Conservation (phyloP, 768 basidiomycete genomes). For the Agaricus blazei region DNA sequence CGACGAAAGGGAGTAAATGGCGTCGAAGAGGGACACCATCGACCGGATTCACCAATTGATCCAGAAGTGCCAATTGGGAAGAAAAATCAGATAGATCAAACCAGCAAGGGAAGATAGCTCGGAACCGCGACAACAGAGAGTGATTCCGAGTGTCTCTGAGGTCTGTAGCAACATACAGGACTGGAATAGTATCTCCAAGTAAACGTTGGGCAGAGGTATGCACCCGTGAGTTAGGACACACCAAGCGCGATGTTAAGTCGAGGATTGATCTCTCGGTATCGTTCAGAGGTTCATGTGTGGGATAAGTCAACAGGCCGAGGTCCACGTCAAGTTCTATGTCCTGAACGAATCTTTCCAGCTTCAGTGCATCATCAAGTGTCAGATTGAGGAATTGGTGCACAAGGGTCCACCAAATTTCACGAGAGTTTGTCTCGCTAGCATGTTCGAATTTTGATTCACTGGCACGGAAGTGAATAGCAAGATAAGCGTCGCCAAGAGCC, state of each 20-base stretch:
- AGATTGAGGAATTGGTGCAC: slow-evolving; percentile 44
- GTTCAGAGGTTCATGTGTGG: background rate
- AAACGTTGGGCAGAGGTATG: no score
- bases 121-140: slow-evolving; percentile 19
- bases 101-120: slow-evolving; percentile 21
- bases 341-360: slow-evolving; percentile 13
- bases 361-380: slow-evolving; percentile 25
- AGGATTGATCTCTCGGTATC: background rate
- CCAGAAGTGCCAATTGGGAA: slow-evolving; percentile 13
- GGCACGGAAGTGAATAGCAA: slow-evolving; percentile 64
- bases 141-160: slow-evolving; percentile 18
- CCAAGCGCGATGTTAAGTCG: background rate
- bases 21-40: slow-evolving; percentile 19
- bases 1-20: slow-evolving; percentile 55
- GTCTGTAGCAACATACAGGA: slow-evolving; percentile 22
- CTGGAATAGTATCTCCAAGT: slow-evolving; percentile 11
- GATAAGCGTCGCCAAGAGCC: slow-evolving; percentile 41
- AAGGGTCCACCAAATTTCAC: slow-evolving; percentile 53
- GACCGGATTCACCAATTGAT: slow-evolving; percentile 16
- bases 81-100: slow-evolving; percentile 22
- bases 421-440: slow-evolving; percentile 35
- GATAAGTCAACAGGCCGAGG: background rate
- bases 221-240: slow-evolving; percentile 11
- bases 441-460: slow-evolving; percentile 61
- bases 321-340: background rate